Base-by-base conservation (phyloP, 257 asterid genomes). In the Solanum chmielewskii region DNA sequence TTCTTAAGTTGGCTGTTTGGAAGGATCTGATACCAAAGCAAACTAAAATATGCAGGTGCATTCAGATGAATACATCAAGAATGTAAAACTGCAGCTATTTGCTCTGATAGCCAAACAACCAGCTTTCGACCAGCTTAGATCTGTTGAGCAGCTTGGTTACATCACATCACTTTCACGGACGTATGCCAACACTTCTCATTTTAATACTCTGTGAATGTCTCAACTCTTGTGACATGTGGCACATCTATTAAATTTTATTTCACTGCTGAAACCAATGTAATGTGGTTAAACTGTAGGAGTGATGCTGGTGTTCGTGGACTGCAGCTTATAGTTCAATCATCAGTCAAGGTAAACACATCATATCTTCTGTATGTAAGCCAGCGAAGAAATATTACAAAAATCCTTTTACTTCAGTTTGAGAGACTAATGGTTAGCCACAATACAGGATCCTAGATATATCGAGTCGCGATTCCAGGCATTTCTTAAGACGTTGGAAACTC, bases 141-240 rank as follows among this genome's bases (percentile, higher is more conserved):
- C 99, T 81, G 97, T 97, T 85, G 99, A 97, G 92, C 99, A 97
- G 93, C 99, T 97, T 88, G 99, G 99, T 87, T 97, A 97, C 91
- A 92, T 97, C 62, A 94, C 99, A 86, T 94, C 92, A 35, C 99
- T 97, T 78, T 91, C 90, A 94, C 97, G 93, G 93, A 93, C 97
- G 99, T 97, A 87, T 66, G 90, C 47, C 86, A 60, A 85, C 49
- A 2, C 82, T 71, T 52, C 35, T 13, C 64, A 37, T 64, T 70
- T 47, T 15, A 80, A 29, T 47, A 49, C 27, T 85, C 87, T 62
- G 41, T 71, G 66, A 52, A 49, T 23, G 41, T 70, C n/a, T 71
- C n/a, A 41, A 45, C 23, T 11, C 23, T 18, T 29, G 71, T 42
- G 75, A 85, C 60, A 44, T 12, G 87, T 18, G 7, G 47, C 47